Evolutionary conservation across 345 rosid species (phyloP).

Genomic region (Linum usitatissimum): DNA sequence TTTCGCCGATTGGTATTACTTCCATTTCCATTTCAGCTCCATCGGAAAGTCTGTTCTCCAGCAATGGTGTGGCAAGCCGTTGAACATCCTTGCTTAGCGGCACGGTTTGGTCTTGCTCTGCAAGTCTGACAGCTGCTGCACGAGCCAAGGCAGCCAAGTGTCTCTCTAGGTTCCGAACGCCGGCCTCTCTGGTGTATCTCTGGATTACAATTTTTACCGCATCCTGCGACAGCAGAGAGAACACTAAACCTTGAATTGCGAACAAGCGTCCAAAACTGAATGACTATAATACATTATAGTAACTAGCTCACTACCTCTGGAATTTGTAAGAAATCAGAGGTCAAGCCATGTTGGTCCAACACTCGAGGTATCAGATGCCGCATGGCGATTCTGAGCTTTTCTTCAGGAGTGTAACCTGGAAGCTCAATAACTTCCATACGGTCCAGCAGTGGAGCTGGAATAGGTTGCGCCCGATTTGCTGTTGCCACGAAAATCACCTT

Average conservation of each 20-base stretch:
- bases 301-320: slow-evolving; percentile 60
- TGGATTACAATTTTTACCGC: slow-evolving; percentile 76
- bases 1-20: slow-evolving; percentile 82
- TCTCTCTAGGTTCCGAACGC: slow-evolving; percentile 84
- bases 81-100: slow-evolving; percentile 74
- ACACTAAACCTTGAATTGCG: too few relatives aligned
- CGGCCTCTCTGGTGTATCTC: slow-evolving; percentile 96
- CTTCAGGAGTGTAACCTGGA: slow-evolving; percentile 95
- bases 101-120: slow-evolving; percentile 68
- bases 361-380: slow-evolving; percentile 91
- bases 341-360: slow-evolving; percentile 87
- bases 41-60: slow-evolving; percentile 75
- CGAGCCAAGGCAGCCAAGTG: slow-evolving; percentile 93
- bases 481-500: slow-evolving; percentile 93
- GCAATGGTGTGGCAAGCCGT: slow-evolving; percentile 58
- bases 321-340: slow-evolving; percentile 78
- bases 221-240: slow-evolving; percentile 27
- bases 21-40: slow-evolving; percentile 98
- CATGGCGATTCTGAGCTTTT: slow-evolving; percentile 88
- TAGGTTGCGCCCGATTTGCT: slow-evolving; percentile 87
- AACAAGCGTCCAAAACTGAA: neutral
- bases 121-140: slow-evolving; percentile 92
- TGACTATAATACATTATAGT: neutral
- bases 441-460: slow-evolving; percentile 90
- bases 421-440: slow-evolving; percentile 98